Conservation (phyloP, 768 basidiomycete genomes). For the Termitomyces eurrhizus region DNA sequence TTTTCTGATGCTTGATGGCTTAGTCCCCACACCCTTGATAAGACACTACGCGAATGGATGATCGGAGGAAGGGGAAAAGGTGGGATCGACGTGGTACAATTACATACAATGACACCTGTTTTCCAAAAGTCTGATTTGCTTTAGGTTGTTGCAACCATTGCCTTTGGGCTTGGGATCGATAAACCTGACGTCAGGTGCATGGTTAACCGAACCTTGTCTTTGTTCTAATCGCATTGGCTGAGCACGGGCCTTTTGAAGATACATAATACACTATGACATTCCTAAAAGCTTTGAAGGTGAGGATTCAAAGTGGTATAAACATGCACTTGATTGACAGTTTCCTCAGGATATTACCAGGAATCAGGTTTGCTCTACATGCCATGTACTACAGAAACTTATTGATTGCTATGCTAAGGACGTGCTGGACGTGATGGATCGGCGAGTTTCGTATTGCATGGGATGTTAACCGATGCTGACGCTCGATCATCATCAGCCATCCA, state of each 20-base stretch:
- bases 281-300: conserved; percentile 82
- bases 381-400: conserved; percentile 2
- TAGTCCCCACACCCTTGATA: conserved; percentile 50
- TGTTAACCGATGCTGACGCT: not conserved
- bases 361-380: conserved; percentile 46
- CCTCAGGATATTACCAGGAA: conserved; percentile 80
- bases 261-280: conserved; percentile 78
- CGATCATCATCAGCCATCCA: conserved; percentile 53
- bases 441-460: conserved; percentile 19
- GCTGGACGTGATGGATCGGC: conserved; percentile 78
- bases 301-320: conserved; percentile 7
- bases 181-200: conserved; percentile 68
- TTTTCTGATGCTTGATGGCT: not conserved
- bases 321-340: conserved; percentile 1
- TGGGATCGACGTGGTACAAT: conserved; percentile 59
- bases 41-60: conserved; percentile 59
- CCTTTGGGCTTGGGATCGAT: conserved; percentile 87
- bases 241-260: conserved; percentile 30
- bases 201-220: not conserved
- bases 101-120: not conserved
- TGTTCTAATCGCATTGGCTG: not conserved
- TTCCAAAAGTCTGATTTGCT: not conserved
- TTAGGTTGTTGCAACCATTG: conserved; percentile 76
- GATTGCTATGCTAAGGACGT: conserved; percentile 44
- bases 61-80: conserved; percentile 45